Base-by-base conservation (phyloP, 257 asterid genomes). In the Solanum commersonii region DNA sequence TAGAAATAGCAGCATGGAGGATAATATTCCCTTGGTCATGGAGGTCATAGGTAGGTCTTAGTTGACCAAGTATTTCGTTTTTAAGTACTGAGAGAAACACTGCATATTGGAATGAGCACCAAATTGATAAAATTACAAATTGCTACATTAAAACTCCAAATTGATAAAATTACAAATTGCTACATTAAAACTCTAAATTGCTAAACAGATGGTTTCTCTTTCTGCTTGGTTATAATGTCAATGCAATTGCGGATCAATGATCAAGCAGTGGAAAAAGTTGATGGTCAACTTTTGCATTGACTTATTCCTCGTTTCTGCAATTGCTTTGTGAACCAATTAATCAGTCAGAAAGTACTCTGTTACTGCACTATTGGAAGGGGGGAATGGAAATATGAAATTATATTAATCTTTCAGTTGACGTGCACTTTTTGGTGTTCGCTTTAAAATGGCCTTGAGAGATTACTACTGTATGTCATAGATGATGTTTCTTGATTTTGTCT, bases 1-100 rank as follows among this genome's bases (percentile, higher is more conserved):
- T 76, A 90, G 68, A 37, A 86, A 25, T 38, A 87, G 90, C 93
- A 87, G 85, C 93, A 90, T 84, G 15, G 92, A 89, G 37, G 88
- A 91, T 87, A 88, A 78, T 86, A 96, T 96, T 90, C 98, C 98
- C 23, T 68, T 93, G 68, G 52, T 89, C 88, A 86, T 46, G 22
- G 98, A 93, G 85, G 90, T 87, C 85, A 29, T 89, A 91, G 99
- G 98, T 97, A 31, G 70, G 70, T 52, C 20, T 82, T 49, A 49
- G 20, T 82, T 82, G 44, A 49, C 12, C 70, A 49, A 5, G 11
- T 49, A 29, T 49, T 82, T 49, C 31, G 12, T 82, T 27, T 29
- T 82, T 81, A 82, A 82, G 31, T 82, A 18, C 42, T 49, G 31
- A 29, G 42, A 82, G 22, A 11, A 46, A 49, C 31, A 31, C 31